Conservation (phyloP, 2,329 filamentous ascomycete genomes). For the Paracamarosporium sp. region DNA sequence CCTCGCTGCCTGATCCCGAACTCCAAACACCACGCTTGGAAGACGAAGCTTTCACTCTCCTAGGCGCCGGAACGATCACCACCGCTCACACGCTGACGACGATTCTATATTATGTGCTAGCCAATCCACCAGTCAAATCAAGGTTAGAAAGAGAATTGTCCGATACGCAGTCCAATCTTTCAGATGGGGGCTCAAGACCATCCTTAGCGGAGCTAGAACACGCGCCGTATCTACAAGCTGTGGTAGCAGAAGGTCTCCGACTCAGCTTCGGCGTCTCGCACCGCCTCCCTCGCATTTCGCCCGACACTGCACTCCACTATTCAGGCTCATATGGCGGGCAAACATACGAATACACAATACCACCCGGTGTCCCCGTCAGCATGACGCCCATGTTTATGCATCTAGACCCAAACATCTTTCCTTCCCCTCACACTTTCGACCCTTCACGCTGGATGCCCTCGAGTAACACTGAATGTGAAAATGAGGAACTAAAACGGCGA, state of each 20-base stretch:
- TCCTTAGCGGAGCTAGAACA: constrained; percentile 9
- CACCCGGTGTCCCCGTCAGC: constrained; percentile 29
- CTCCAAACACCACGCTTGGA: constrained; percentile 14
- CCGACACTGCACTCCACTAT: constrained; percentile 10
- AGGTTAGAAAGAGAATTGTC: constrained; percentile 13
- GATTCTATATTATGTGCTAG: constrained; percentile 14
- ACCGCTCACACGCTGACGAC: constrained; percentile 45
- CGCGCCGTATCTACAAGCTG: constrained; percentile 24
- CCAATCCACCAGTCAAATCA: constrained; percentile 10
- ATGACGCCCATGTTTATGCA: constrained; percentile 33
- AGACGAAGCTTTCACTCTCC: constrained; percentile 19
- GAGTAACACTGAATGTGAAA: not conserved
- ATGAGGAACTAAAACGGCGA: not conserved
- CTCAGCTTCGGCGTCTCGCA: constrained; percentile 25
- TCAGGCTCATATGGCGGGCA: not conserved
- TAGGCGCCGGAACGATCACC: constrained; percentile 48
- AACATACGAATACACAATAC: constrained; percentile 13
- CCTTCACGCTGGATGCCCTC: constrained; percentile 34
- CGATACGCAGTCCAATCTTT: constrained; percentile 6
- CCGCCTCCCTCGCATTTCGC: constrained; percentile 18
- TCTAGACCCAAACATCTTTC: constrained; percentile 27
- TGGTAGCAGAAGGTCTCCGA: constrained; percentile 31
- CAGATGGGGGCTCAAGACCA: not conserved
- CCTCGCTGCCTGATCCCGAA: constrained; percentile 20
- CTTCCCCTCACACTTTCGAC: constrained; percentile 15